Evolutionary conservation across 441 rosid species (phyloP), one percentile per base, ranked within the genome.

Genomic region (Gossypium schwendimanii): DNA sequence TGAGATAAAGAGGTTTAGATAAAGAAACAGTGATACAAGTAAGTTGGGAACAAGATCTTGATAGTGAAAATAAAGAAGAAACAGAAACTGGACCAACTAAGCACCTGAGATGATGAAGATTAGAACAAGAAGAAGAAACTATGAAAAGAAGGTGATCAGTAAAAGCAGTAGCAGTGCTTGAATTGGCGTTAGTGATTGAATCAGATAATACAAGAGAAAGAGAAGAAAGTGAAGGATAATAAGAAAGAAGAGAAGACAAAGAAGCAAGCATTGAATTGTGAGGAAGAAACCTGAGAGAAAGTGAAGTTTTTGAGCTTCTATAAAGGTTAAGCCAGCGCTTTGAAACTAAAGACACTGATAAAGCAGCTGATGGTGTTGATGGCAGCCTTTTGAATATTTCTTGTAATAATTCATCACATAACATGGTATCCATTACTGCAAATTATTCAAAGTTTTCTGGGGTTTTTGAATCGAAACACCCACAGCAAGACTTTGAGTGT

Each of bases 301-400:
- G 79, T 66, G 91, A 87, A 54, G 93, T 77, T 76, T 71, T 87
- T 9, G 93, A 88, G 15, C 85, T 72, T 31, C 98, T 83, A 82
- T 81, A 89, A 81, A 93, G 88, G 76, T 76, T 81, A 53, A 93
- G 94, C 98, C 98, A 93, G 20, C 96, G 90, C 81, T 90, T 89
- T 63, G 92, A 93, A 58, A 93, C 98, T n/a, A 93, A 66, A 71
- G 87, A 86, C 70, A 88, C 89, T 1, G 92, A 76, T 50, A 72
- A 33, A 70, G 75, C 76, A 12, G 88, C 74, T 2, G 89, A 62
- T 31, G 88, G 63, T 0, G 86, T 44, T 12, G 84, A 54, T 20
- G 88, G 76, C 52, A 91, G 41, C 73, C 79, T 91, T 7, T 80
- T 63, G 71, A 93, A 88, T 69, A 93, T 87, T 76, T 93, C 96